These are phyloP conservation scores for Chaetomidium leptoderma DNA, from an alignment of 495 filamentous ascomycete genomes.

Conservation along the genomic window DNA sequence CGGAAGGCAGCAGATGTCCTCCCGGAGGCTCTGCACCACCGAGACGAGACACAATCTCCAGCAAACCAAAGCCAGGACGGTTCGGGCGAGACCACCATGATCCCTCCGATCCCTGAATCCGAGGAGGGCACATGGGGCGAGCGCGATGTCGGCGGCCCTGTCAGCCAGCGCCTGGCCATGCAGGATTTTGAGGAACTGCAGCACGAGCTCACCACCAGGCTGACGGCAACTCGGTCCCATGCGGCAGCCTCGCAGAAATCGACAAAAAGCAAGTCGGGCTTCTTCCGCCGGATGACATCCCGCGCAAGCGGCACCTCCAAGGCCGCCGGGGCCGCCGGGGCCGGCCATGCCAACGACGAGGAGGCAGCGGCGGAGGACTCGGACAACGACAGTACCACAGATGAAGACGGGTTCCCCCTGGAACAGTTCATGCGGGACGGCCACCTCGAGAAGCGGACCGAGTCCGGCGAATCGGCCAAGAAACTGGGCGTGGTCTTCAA, in stretches of 20 bases:
- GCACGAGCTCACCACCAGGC: conserved; percentile 54
- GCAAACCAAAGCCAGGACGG: background rate
- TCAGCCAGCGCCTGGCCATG: conserved; percentile 61
- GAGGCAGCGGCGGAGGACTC: conserved; percentile 12
- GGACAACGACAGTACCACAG: conserved; percentile 35
- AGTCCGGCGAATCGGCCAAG: conserved; percentile 64
- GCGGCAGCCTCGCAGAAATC: conserved; percentile 17
- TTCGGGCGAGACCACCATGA: conserved; percentile 17
- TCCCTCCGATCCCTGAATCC: conserved; percentile 16
- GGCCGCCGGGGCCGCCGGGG: background rate
- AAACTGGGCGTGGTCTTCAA: conserved; percentile 83
- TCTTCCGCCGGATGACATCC: conserved; percentile 25
- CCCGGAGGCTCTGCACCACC: conserved; percentile 27
- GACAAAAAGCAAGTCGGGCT: conserved; percentile 8
- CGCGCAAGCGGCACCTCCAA: conserved; percentile 18
- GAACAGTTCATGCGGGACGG: conserved; percentile 73
- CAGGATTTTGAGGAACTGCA: conserved; percentile 67
- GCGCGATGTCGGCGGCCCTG: conserved; percentile 57
- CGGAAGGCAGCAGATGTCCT: conserved; percentile 17
- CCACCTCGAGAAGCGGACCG: conserved; percentile 72
- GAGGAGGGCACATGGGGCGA: conserved; percentile 75
- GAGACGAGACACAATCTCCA: conserved; percentile 17
- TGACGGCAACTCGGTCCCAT: conserved; percentile 17
- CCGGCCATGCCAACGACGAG: background rate
- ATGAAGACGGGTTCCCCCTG: conserved; percentile 57